Evolutionary conservation across 352 stramenopile genomes (phyloP).

Genomic region (Phytopythium mirpurense): DNA sequence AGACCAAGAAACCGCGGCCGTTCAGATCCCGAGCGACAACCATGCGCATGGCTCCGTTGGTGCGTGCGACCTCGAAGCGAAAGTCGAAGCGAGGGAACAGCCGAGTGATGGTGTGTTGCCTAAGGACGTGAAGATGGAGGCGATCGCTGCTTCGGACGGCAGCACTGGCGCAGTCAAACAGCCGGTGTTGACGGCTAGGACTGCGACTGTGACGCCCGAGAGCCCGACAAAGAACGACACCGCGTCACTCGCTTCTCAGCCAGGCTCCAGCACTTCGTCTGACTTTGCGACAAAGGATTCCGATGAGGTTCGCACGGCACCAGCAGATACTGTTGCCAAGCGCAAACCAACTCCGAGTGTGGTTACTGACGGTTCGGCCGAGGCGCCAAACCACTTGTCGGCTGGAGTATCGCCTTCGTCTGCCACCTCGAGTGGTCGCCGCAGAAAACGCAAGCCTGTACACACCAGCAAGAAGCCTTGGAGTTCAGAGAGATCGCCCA

Average conservation of each 20-base stretch:
- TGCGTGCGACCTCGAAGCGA: not conserved
- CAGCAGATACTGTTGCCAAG: not conserved
- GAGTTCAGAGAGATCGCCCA: not conserved
- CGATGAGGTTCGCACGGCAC: not conserved
- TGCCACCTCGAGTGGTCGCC: slow-evolving; percentile 8
- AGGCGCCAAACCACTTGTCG: not conserved
- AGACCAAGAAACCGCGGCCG: not conserved
- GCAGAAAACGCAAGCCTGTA: slow-evolving; percentile 28
- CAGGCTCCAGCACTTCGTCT: not conserved
- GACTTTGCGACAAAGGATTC: not conserved
- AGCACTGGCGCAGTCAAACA: too few species aligned
- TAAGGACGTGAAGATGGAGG: not conserved
- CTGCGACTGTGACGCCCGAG: not conserved
- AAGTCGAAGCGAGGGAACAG: not conserved
- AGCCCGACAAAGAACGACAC: not conserved
- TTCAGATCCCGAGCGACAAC: not conserved
- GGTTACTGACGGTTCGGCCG: not conserved
- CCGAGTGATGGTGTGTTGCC: not conserved
- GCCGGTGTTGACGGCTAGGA: too few species aligned
- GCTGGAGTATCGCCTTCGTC: not conserved
- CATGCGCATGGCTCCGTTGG: not conserved
- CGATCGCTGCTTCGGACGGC: not conserved
- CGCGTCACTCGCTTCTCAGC: not conserved
- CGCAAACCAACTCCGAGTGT: not conserved
- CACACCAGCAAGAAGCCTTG: slow-evolving; percentile 21